Evolutionary conservation across 2,329 filamentous ascomycete genomes (phyloP).

Genomic region (Harringtonia aguacate): DNA sequence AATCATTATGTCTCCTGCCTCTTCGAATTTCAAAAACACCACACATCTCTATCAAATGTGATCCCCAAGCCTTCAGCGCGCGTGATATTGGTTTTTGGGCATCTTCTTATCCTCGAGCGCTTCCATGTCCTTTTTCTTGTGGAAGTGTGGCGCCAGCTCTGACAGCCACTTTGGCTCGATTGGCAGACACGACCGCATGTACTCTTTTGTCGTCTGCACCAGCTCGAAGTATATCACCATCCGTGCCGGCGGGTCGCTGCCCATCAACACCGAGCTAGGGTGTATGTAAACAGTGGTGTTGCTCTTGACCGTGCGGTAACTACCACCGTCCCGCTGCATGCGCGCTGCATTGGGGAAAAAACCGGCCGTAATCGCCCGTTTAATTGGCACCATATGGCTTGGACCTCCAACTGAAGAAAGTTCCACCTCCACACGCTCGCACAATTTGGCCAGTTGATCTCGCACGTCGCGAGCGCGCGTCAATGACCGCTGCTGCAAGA

Average conservation of each 20-base stretch:
- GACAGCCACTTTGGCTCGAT: constrained; percentile 76
- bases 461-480: constrained; percentile 83
- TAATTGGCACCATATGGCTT: constrained; percentile 65
- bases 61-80: not conserved
- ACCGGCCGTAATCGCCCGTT: constrained; percentile 78
- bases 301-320: constrained; percentile 86
- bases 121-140: constrained; percentile 86
- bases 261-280: constrained; percentile 71
- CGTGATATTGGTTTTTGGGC: constrained; percentile 16
- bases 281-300: constrained; percentile 86
- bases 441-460: constrained; percentile 84
- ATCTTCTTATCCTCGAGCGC: constrained; percentile 66
- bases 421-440: constrained; percentile 82
- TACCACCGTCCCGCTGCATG: constrained; percentile 72
- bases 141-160: constrained; percentile 88
- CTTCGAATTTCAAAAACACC: too few relatives aligned
- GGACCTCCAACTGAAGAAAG: constrained; percentile 54
- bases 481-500: constrained; percentile 81
- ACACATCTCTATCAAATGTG: too few relatives aligned
- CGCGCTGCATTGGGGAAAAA: constrained; percentile 92
- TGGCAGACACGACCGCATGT: constrained; percentile 80
- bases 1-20: too few relatives aligned
- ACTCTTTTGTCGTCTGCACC: constrained; percentile 79
- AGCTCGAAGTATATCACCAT: constrained; percentile 84
- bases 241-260: constrained; percentile 62